Evolutionary conservation across 805 yeast species (phyloP).

Genomic region (Cyberlindnera samutprakarnensis): DNA sequence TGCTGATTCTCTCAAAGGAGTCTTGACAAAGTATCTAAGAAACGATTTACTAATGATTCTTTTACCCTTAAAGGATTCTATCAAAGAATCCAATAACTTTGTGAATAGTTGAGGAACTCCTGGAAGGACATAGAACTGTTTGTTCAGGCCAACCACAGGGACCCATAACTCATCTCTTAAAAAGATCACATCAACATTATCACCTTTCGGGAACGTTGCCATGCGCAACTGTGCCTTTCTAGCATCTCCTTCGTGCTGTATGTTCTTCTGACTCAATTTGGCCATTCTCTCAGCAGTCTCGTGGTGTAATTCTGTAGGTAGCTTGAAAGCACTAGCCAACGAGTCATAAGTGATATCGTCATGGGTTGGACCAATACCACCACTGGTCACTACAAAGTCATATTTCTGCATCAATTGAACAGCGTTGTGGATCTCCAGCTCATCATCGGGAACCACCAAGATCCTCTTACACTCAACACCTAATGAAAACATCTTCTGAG

Average conservation of each 20-base stretch:
- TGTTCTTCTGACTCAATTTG: constrained; percentile 32
- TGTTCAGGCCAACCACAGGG: constrained; percentile 65
- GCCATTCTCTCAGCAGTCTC: constrained; percentile 58
- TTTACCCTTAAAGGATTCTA: constrained; percentile 31
- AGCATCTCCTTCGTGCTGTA: constrained; percentile 35
- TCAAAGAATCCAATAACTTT: constrained; percentile 39
- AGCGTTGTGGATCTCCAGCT: constrained; percentile 50
- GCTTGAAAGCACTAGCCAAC: constrained; percentile 54
- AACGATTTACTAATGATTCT: constrained; percentile 19
- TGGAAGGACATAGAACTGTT: constrained; percentile 66
- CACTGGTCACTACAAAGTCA: constrained; percentile 42
- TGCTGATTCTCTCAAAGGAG: constrained; percentile 52
- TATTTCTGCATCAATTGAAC: constrained; percentile 40
- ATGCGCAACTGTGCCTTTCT: constrained; percentile 59
- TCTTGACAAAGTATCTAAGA: constrained; percentile 52
- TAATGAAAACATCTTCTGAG: constrained; percentile 57
- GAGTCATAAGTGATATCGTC: constrained; percentile 82
- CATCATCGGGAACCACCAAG: constrained; percentile 72
- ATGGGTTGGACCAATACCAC: constrained; percentile 79
- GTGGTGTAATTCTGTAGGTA: constrained; percentile 44
- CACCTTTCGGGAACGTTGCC: constrained; percentile 62
- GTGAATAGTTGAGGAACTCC: constrained; percentile 77
- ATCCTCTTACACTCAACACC: constrained; percentile 64
- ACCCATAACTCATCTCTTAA: constrained; percentile 64
- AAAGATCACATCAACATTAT: constrained; percentile 38